Base-by-base conservation (phyloP, 805 yeast species). In the Blastobotrys parvus region DNA sequence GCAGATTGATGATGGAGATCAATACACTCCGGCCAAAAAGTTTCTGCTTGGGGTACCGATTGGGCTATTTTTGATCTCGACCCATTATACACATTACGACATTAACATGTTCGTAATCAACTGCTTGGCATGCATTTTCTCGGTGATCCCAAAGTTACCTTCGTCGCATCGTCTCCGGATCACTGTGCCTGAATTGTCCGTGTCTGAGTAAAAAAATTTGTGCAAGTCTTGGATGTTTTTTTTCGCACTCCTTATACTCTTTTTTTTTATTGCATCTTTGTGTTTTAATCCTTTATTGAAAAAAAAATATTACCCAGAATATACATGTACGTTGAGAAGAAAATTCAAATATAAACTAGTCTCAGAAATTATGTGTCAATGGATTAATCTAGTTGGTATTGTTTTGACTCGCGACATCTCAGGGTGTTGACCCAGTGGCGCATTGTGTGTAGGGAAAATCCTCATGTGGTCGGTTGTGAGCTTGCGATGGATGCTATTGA, bases 21-120 rank as follows among this genome's bases (percentile, higher is more conserved):
- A 88, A 63, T 90, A 89, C 62, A 92, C 98, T 0, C 98, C 98
- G 10, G 80, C 95, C 31, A 89, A 92, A 70, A 90, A 90, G 64
- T 90, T 88, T 59, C 69, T 90, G 51, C 75, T 90, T 67, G 79
- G 85, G 39, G 96, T 92, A n/a, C 98, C 98, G 21, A 84, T 92
- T 50, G 80, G 78, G 5, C 70, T 92, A 56, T 90, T 90, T 55
- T 70, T 90, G 52, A 71, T 87, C 27, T 78, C 92, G 41, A 89
- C 97, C 1, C 97, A 90, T 62, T 92, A 89, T 62, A 77, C 94
- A 15, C 80, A 78, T 58, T 90, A 88, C 64, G 90, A 87, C 60
- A 65, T 87, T 49, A 77, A 77, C 51, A 72, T 82, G 58, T 92
- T 90, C 61, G 67, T 85, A 16, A 71, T 85, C 54, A 90, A 92